Base-by-base conservation (phyloP, 164 flowering plant genomes). In the Chloranthus sessilifolius region DNA sequence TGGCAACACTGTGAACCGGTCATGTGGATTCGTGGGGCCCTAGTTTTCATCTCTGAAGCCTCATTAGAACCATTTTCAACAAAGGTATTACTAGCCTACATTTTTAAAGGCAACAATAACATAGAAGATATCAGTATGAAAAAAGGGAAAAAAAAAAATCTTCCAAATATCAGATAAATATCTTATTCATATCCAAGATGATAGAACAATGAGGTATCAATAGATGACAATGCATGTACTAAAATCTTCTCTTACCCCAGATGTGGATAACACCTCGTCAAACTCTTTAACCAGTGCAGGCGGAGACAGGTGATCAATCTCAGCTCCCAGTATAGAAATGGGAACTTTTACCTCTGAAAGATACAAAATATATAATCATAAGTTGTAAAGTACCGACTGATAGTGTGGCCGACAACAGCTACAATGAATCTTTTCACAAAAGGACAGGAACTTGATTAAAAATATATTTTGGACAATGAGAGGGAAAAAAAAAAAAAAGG, bases 241-340 rank as follows among this genome's bases (percentile, higher is more conserved):
- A 26, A 43, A 23, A 33, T 6, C 9, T 44, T 27, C 9, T 51
- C 61, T 22, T 59, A 85, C 97, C 84, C 73, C 81, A 39, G 80
- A 36, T 0, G 78, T 57, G 36, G 67, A 58, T 47, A 88, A 65
- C 47, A 63, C 48, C 60, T 74, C 83, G 44, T 70, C 90, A 68
- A 82, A 85, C 62, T 77, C 68, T 60, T 82, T 81, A 52, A 87
- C 9, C 16, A 79, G 80, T 49, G 63, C 82, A 2, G 85, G 95
- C 30, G 98, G 98, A 47, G 82, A 67, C 14, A 55, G 16, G 0
- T 74, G 22, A 59, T 90, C 97, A 37, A 61, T 47, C 65, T 87
- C 95, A 35, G 90, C 97, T 52, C 85, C 97, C 27, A 90, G 54
- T 16, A 90, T 34, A 2, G 94, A 43, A 64, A 74, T 66, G 9